phyloP scores from a whole-genome alignment of 1,284 basidiomycete species.

The Takashimella koratensis region DNA sequence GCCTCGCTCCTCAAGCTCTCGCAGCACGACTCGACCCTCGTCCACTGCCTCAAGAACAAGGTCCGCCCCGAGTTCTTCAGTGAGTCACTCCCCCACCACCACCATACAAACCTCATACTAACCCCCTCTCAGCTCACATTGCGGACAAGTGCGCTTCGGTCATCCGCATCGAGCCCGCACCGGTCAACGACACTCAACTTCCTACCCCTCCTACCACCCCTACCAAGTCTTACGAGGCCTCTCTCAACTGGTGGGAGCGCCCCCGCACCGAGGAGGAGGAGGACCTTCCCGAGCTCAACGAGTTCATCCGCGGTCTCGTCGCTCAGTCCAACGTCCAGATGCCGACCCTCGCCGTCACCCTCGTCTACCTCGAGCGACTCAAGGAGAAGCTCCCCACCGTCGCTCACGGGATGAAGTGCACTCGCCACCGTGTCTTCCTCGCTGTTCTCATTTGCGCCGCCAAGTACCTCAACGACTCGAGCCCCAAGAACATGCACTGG shows the following conservation, averaged over 20 bases:
- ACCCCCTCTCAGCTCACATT: slow-evolving; percentile 51
- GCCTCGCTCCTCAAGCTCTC: slow-evolving; percentile 66
- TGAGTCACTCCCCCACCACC: slow-evolving; percentile 57
- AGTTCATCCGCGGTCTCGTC: slow-evolving; percentile 82
- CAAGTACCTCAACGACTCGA: slow-evolving; percentile 96
- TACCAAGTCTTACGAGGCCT: slow-evolving; percentile 44
- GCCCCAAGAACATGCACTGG: slow-evolving; percentile 95
- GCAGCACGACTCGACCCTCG: slow-evolving; percentile 65
- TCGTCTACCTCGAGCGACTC: slow-evolving; percentile 88
- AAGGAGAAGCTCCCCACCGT: slow-evolving; percentile 74
- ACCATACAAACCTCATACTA: slow-evolving; percentile 5
- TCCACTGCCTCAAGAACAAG: slow-evolving; percentile 39
- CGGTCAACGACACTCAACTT: slow-evolving; percentile 21
- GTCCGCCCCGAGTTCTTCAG: slow-evolving; percentile 62
- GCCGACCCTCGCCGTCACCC: slow-evolving; percentile 85
- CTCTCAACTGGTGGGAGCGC: slow-evolving; percentile 46
- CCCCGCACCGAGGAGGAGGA: slow-evolving; percentile 33
- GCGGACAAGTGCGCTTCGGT: slow-evolving; percentile 38
- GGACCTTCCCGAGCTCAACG: slow-evolving; percentile 65
- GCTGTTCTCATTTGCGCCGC: slow-evolving; percentile 92
- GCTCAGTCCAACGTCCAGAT: slow-evolving; percentile 85
- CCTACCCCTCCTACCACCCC: slow-evolving; percentile 60
- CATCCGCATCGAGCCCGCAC: slow-evolving; percentile 33
- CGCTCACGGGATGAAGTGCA: slow-evolving; percentile 66
- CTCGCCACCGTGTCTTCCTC: slow-evolving; percentile 90